Evolutionary conservation across 495 filamentous ascomycete genomes (phyloP).

Genomic region (Trichocladium uniseriatum): DNA sequence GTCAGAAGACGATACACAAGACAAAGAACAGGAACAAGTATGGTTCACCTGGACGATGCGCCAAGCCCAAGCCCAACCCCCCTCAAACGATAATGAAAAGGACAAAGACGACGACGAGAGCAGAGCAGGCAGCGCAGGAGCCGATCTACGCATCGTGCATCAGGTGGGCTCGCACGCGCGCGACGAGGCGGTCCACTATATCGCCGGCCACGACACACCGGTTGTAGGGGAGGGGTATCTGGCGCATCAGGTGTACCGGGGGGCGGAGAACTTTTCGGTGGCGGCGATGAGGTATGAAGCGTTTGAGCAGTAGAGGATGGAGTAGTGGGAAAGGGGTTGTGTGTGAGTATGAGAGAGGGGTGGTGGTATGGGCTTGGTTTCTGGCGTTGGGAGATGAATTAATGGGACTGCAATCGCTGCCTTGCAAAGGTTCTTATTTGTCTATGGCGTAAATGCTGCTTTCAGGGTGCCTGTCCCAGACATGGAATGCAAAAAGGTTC

Average conservation of each 20-base stretch:
- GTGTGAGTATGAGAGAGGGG: background rate
- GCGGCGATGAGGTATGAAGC: constrained; percentile 7
- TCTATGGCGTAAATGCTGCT: too few relatives aligned
- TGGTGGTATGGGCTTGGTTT: too few relatives aligned
- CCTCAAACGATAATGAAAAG: too few relatives aligned
- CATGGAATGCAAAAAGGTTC: too few relatives aligned
- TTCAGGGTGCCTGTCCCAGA: too few relatives aligned
- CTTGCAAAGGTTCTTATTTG: too few relatives aligned
- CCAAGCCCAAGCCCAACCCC: background rate
- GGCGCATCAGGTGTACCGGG: constrained; percentile 23
- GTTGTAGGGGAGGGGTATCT: constrained; percentile 11
- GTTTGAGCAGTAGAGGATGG: background rate
- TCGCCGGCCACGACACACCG: constrained; percentile 1
- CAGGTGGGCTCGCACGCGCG: constrained; percentile 2
- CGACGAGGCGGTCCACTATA: constrained; percentile 11
- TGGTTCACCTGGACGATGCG: constrained; percentile 17
- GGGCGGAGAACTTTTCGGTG: constrained; percentile 24
- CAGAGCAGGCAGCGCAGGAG: background rate
- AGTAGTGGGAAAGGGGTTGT: too few relatives aligned
- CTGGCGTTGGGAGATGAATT: too few relatives aligned
- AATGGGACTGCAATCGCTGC: too few relatives aligned
- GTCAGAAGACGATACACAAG: background rate
- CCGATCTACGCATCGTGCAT: constrained; percentile 5
- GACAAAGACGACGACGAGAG: background rate
- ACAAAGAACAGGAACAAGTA: constrained; percentile 1